Percentiles rank a stretch among this genome's conserved stretches.
These are phyloP conservation scores for Cercophora sp. DNA, from an alignment of 495 filamentous ascomycete genomes.

Conservation along the genomic window DNA sequence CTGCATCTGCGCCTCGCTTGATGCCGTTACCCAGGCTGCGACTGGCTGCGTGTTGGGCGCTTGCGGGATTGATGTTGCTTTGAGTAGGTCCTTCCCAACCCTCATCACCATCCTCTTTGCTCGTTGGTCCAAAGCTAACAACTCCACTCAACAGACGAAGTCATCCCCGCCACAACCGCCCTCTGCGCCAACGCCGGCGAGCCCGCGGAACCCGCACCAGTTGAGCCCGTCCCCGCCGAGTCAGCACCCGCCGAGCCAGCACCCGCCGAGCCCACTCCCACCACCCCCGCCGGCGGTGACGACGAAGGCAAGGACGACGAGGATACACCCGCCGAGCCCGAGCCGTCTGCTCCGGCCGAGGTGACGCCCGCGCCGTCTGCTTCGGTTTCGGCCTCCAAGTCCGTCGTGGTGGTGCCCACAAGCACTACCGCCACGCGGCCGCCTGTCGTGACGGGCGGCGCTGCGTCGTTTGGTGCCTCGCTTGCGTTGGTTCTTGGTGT, in stretches of 20 bases:
- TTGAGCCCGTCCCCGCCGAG: conserved; percentile 3
- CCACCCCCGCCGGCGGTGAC: neutral
- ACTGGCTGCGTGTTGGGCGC: conserved; percentile 34
- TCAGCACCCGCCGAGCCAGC: conserved; percentile 3
- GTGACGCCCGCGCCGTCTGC: neutral
- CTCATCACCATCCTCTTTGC: too few relatives aligned
- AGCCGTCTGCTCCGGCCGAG: neutral
- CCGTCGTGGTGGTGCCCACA: neutral
- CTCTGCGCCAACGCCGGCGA: conserved; percentile 29
- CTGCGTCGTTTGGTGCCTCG: conserved; percentile 1
- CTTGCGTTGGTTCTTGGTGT: neutral
- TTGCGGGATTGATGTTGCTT: conserved; percentile 33
- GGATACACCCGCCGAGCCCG: neutral
- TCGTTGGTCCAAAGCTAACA: neutral
- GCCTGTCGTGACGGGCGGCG: conserved; percentile 1
- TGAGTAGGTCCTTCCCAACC: conserved; percentile 22
- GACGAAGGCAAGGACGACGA: neutral
- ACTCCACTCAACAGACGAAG: conserved; percentile 21
- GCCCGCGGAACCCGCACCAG: neutral
- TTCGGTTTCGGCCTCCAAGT: too few relatives aligned
- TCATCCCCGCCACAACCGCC: conserved; percentile 34
- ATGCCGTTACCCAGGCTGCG: conserved; percentile 27
- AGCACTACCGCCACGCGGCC: neutral
- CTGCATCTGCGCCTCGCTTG: conserved; percentile 42
- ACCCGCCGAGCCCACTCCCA: neutral